Conservation (phyloP, 2,329 filamentous ascomycete genomes). For the Coleophoma eucalyptorum region DNA sequence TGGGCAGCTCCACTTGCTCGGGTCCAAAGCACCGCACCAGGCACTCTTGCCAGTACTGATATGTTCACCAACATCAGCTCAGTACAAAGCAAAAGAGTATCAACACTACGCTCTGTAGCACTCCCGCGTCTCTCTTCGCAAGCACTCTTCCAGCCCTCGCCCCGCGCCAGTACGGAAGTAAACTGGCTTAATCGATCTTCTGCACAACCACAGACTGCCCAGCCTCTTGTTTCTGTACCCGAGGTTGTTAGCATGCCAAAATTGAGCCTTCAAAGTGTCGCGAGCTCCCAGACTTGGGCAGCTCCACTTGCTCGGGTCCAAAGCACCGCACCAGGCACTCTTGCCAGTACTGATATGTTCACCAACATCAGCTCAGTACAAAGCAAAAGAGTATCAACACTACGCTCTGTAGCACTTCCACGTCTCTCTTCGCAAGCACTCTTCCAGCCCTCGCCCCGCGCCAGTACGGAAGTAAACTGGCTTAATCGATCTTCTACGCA, state of each 20-base stretch:
- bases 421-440: background rate
- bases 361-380: background rate
- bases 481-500: background rate
- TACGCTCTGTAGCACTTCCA: background rate
- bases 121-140: background rate
- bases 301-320: background rate
- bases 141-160: background rate
- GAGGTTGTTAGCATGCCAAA: no score
- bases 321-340: background rate
- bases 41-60: background rate
- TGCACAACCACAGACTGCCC: background rate
- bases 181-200: constrained; percentile 1
- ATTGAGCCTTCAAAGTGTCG: no score
- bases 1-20: background rate
- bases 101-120: background rate
- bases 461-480: background rate
- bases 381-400: background rate
- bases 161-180: background rate
- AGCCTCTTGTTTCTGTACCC: no score
- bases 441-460: background rate
- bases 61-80: background rate
- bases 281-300: background rate
- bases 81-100: background rate
- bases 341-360: background rate
- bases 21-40: background rate